Percentiles rank a stretch among this genome's conserved stretches.
Conservation (phyloP, 169 alveolate species). For the Plasmodium cynomolgi region DNA sequence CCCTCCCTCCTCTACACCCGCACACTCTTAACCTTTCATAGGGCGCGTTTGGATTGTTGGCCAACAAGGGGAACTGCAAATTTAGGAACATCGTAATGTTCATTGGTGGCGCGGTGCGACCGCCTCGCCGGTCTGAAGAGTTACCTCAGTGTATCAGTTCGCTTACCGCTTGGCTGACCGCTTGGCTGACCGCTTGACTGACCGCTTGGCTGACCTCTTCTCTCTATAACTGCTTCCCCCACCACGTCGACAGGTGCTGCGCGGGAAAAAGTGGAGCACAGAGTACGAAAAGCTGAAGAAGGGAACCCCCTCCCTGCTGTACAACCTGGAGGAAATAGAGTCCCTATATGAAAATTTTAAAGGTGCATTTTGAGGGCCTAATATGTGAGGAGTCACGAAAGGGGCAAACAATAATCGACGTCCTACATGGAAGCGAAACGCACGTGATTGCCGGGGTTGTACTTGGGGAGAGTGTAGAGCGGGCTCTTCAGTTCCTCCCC, state of each 20-base stretch:
- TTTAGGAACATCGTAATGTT: slow-evolving; percentile 64
- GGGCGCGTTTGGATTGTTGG: slow-evolving; percentile 71
- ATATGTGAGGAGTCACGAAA: not conserved
- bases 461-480: not conserved
- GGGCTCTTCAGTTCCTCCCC: not conserved
- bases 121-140: not conserved
- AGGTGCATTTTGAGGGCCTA: slow-evolving; percentile 1
- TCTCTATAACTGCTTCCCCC: not conserved
- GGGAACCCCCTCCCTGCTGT: slow-evolving; percentile 11
- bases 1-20: not conserved
- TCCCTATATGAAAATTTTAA: slow-evolving; percentile 31
- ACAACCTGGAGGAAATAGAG: slow-evolving; percentile 51
- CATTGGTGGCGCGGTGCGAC: not conserved
- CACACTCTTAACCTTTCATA: not conserved
- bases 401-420: not conserved
- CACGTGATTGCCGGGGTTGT: not conserved
- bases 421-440: not conserved
- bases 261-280: slow-evolving; percentile 73
- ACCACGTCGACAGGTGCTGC: slow-evolving; percentile 24
- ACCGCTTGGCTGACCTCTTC: not conserved
- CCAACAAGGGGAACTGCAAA: slow-evolving; percentile 69
- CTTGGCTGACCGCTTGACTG: not conserved
- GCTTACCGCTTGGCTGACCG: not conserved
- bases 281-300: slow-evolving; percentile 49
- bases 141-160: not conserved